A percentile compares a stretch with the other conserved stretches of the same genome.
phyloP scores from a whole-genome alignment of 441 rosid genomes.

The Pelargonium cotyledonis region DNA sequence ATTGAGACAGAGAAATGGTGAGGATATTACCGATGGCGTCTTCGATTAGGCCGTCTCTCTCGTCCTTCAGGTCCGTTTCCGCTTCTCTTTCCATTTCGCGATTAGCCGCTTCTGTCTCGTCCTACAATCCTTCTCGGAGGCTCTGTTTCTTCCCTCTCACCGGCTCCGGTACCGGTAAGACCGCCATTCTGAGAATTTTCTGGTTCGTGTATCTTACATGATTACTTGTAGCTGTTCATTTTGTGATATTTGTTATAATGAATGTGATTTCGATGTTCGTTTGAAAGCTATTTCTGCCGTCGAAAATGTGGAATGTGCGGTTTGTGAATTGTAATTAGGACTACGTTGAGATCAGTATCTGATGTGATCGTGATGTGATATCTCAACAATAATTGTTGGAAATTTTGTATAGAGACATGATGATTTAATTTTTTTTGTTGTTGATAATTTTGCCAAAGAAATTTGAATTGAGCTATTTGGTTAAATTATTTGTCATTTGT shows the following conservation, averaged over 20 bases:
- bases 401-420: neutral
- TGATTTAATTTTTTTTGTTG: neutral
- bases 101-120: neutral
- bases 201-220: neutral
- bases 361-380: too few species aligned
- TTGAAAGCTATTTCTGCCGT: too few species aligned
- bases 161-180: neutral
- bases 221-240: neutral
- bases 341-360: too few species aligned
- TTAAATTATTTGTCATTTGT: neutral
- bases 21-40: too few species aligned
- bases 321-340: too few species aligned
- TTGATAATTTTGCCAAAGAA: neutral
- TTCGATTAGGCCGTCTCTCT: too few species aligned
- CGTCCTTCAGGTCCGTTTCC: neutral
- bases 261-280: too few species aligned
- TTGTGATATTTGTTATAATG: neutral
- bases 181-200: neutral
- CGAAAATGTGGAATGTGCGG: too few species aligned
- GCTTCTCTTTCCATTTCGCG: neutral
- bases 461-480: neutral
- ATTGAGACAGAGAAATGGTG: too few species aligned
- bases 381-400: neutral
- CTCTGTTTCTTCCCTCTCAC: neutral
- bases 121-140: neutral